Conservation (phyloP, 2,329 filamentous ascomycete genomes). For the Fusarium pseudograminearum region DNA sequence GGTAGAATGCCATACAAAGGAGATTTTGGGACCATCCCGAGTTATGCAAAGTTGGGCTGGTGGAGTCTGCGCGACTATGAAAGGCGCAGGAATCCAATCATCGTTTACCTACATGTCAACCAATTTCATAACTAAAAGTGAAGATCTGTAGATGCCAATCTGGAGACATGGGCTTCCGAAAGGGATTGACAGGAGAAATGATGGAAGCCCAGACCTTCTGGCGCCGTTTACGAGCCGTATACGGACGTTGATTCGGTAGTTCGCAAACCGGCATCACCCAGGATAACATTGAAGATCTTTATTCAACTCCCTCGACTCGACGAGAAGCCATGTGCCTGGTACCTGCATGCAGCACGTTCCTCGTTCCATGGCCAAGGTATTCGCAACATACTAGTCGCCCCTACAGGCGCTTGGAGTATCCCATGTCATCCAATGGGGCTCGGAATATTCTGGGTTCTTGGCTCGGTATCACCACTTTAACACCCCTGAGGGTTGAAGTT, state of each 20-base stretch:
- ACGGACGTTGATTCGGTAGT: slow-evolving; percentile 13
- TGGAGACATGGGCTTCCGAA: slow-evolving; percentile 20
- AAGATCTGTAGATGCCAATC: slow-evolving; percentile 43
- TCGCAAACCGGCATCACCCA: slow-evolving; percentile 10
- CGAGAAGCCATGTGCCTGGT: slow-evolving; percentile 29
- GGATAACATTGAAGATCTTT: slow-evolving; percentile 37
- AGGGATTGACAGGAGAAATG: slow-evolving; percentile 41
- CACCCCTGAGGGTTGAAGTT: slow-evolving; percentile 35
- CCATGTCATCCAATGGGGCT: slow-evolving; percentile 24
- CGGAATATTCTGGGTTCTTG: slow-evolving; percentile 20
- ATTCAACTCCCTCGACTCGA: slow-evolving; percentile 9
- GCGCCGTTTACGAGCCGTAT: slow-evolving; percentile 29
- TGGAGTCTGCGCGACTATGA: slow-evolving; percentile 31
- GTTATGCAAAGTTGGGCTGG: slow-evolving; percentile 34
- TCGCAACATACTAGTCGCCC: slow-evolving; percentile 35
- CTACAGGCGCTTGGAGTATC: slow-evolving; percentile 13
- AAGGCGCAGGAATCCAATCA: slow-evolving; percentile 41
- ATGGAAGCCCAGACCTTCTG: slow-evolving; percentile 39
- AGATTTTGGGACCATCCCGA: slow-evolving; percentile 24
- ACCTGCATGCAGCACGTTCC: slow-evolving; percentile 41
- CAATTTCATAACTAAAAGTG: slow-evolving; percentile 23
- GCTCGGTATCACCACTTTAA: slow-evolving; percentile 27
- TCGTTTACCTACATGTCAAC: slow-evolving; percentile 14
- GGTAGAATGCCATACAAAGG: slow-evolving; percentile 29
- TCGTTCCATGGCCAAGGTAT: slow-evolving; percentile 33